Evolutionary conservation across 176 grass and related monocot species (phyloP), one percentile per base, ranked within the genome.

Genomic region (Paspalum vaginatum): DNA sequence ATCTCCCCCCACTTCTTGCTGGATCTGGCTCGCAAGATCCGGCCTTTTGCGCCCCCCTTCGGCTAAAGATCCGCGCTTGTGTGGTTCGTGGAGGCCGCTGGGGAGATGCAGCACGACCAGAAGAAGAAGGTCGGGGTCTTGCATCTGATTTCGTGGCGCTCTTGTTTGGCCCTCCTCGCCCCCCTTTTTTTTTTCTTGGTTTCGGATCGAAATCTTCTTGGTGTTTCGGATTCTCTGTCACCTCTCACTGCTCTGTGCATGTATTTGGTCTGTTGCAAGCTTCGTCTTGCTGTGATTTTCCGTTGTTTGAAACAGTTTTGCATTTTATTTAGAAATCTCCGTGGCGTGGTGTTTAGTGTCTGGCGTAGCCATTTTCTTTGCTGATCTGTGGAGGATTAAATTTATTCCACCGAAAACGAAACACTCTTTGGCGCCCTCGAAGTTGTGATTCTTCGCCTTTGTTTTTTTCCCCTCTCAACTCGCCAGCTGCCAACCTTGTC

Each of bases 31-130:
- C 46, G 4, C 27, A 81, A 89, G 87, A 85, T 77, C 72, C 78
- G 1, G 53, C 11, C 57, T 81, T 85, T 58, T 71, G 26, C 74
- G 60, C n/a, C 60, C 44, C 50, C 24, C 60, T 46, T 27, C 46
- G 20, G 13, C 8, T n/a, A 18, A 81, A 84, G 49, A 81, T 66
- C 47, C 65, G 26, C 25, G 38, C 45, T 61, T 69, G 32, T 22
- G 68, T 68, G 61, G 51, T 86, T 72, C 47, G 18, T 45, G 68
- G 32, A 67, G 58, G 77, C 72, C 72, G 24, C 70, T 56, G 39
- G 70, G 45, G 76, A 56, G 67, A 84, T 71, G 85, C 88, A 83
- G 79, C 74, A 87, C 50, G 88, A 81, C 63, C 85, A 80, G 78
- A 79, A 45, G 74, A 88, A 81, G 73, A 80, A 85, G 86, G 89